Conservation (phyloP, 139 green algal genomes). For the Chlamydomonas eustigma region DNA sequence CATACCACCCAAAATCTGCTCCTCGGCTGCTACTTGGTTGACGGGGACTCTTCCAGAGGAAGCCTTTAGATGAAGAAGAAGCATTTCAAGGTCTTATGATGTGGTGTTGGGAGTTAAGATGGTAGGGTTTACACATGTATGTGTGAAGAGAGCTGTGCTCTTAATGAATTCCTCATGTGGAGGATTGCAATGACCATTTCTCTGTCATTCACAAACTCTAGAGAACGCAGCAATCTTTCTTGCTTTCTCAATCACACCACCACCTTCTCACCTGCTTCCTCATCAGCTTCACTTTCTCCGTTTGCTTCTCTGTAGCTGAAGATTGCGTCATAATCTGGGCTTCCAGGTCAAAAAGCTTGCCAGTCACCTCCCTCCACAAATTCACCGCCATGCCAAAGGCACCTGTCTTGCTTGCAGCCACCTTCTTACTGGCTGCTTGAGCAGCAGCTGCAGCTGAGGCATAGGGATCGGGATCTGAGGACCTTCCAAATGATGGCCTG, state of each 20-base stretch:
- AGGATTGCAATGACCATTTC: no score
- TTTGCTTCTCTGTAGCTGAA: slow-evolving; percentile 44
- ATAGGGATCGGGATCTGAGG: neutral
- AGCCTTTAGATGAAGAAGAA: neutral
- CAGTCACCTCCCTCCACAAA: slow-evolving; percentile 39
- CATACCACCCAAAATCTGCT: slow-evolving; percentile 29
- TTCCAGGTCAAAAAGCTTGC: slow-evolving; percentile 74
- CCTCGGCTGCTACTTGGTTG: slow-evolving; percentile 14
- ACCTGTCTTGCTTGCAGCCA: neutral
- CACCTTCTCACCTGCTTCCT: slow-evolving; percentile 14
- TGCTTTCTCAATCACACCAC: neutral
- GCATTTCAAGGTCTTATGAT: neutral
- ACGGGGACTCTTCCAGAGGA: neutral
- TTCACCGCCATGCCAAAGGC: slow-evolving; percentile 23
- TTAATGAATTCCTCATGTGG: no score
- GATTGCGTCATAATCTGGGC: slow-evolving; percentile 50
- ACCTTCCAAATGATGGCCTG: no score
- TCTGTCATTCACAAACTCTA: no score
- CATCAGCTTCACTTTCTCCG: slow-evolving; percentile 26
- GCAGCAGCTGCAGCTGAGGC: neutral
- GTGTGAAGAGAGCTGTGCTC: no score
- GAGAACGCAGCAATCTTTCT: neutral
- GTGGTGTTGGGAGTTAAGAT: no score
- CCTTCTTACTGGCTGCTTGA: neutral
- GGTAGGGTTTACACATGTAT: no score